These are phyloP conservation scores for Lasiodiplodia gonubiensis DNA, from an alignment of 2,329 filamentous ascomycete genomes.

Conservation along the genomic window DNA sequence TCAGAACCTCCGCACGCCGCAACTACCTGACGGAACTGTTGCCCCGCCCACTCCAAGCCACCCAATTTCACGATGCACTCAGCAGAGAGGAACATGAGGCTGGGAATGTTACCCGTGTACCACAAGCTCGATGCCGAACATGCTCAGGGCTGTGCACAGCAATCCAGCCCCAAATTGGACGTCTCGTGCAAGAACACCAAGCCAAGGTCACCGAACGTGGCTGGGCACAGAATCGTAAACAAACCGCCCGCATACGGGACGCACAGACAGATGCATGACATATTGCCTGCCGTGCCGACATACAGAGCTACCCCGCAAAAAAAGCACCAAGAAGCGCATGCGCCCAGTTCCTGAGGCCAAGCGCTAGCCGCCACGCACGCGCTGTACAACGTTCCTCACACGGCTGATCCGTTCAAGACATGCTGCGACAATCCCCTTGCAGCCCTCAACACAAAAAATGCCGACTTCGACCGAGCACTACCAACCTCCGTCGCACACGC, in stretches of 20 bases:
- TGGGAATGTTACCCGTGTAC: too few species aligned
- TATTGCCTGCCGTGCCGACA: neutral
- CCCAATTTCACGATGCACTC: neutral
- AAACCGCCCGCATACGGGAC: too few species aligned
- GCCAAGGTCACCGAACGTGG: too few species aligned
- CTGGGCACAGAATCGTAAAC: too few species aligned
- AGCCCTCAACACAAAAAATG: too few species aligned
- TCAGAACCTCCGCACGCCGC: slow-evolving; percentile 18
- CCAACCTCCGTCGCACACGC: neutral
- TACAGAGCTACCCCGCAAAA: neutral
- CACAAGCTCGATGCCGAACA: too few species aligned
- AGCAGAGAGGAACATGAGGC: too few species aligned
- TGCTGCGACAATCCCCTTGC: neutral
- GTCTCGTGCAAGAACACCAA: neutral
- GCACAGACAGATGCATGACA: neutral
- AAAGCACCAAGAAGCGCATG: neutral
- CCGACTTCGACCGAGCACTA: too few species aligned
- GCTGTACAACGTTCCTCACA: neutral
- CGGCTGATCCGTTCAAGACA: neutral
- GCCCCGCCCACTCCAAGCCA: neutral
- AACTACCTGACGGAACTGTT: neutral
- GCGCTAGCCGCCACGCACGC: neutral
- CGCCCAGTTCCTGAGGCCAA: neutral
- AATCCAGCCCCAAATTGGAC: too few species aligned
- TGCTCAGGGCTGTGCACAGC: too few species aligned